Evolutionary conservation across 306 rosid species (phyloP).

Genomic region (Luffa aegyptiaca): DNA sequence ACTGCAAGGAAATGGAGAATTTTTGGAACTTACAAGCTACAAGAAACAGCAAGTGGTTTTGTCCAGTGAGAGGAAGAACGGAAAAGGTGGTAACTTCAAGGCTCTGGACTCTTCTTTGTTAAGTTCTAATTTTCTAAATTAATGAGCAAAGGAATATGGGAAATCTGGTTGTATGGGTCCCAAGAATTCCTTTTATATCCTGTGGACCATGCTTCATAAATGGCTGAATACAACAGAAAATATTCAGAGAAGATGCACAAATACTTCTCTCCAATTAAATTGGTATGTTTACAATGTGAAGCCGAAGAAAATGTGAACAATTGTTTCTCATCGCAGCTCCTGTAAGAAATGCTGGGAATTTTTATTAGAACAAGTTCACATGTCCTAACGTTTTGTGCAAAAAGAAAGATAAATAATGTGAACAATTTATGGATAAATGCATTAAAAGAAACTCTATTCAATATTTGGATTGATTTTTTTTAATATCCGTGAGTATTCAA

Average conservation of each 20-base stretch:
- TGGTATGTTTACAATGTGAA: not conserved
- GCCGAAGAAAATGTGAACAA: not conserved
- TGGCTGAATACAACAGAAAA: not conserved
- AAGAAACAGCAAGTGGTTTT: not conserved
- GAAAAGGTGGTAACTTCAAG: not conserved
- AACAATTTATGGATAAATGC: too few species aligned
- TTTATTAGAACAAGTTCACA: too few species aligned
- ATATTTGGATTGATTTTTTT: too few species aligned
- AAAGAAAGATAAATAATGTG: too few species aligned
- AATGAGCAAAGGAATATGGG: not conserved
- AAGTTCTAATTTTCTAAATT: not conserved
- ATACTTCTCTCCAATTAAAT: not conserved
- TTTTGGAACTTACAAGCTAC: not conserved
- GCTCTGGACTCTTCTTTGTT: not conserved
- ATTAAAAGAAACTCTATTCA: too few species aligned
- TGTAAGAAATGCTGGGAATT: too few species aligned
- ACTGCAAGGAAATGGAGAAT: not conserved
- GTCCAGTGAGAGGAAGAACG: not conserved
- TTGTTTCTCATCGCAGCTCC: not conserved
- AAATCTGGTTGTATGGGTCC: not conserved
- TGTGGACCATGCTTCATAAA: not conserved
- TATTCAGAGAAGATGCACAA: not conserved
- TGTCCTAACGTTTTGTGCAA: too few species aligned
- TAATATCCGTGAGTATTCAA: too few species aligned
- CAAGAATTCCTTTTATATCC: not conserved